Percentiles rank a stretch among this genome's conserved stretches.
Evolutionary conservation across 805 yeast genomes (phyloP).

Genomic region (Lachancea sp.): DNA sequence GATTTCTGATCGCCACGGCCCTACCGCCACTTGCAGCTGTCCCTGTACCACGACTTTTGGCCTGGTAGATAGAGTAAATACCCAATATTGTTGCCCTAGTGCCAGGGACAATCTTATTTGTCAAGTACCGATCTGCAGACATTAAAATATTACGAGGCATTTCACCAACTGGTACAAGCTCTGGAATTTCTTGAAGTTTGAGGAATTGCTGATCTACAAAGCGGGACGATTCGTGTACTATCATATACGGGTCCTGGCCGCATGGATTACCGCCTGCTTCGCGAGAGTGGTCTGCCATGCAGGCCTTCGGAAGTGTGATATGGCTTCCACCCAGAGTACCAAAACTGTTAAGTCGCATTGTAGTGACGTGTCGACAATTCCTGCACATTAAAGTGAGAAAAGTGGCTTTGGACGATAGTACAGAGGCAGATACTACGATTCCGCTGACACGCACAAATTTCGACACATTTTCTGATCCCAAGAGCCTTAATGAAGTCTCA

Average conservation of each 20-base stretch:
- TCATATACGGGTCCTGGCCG: slow-evolving; percentile 87
- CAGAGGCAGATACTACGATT: slow-evolving; percentile 85
- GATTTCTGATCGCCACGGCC: slow-evolving; percentile 83
- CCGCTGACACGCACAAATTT: slow-evolving; percentile 90
- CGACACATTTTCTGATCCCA: slow-evolving; percentile 82
- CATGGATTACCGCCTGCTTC: slow-evolving; percentile 41
- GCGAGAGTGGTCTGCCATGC: slow-evolving; percentile 27
- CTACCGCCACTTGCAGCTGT: slow-evolving; percentile 40
- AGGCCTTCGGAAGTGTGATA: slow-evolving; percentile 30
- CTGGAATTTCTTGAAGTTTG: slow-evolving; percentile 95
- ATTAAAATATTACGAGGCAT: slow-evolving; percentile 91
- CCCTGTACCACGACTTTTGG: slow-evolving; percentile 49
- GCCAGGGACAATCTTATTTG: slow-evolving; percentile 92
- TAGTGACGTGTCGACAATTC: slow-evolving; percentile 74
- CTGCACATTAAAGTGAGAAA: slow-evolving; percentile 79
- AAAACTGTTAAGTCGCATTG: slow-evolving; percentile 39
- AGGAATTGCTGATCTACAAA: slow-evolving; percentile 92
- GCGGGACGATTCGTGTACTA: slow-evolving; percentile 88
- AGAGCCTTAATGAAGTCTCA: slow-evolving; percentile 66
- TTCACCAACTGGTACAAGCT: slow-evolving; percentile 98
- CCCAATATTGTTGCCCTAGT: slow-evolving; percentile 89
- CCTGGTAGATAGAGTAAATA: slow-evolving; percentile 83
- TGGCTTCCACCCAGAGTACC: slow-evolving; percentile 30
- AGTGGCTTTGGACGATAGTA: slow-evolving; percentile 82
- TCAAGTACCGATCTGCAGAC: slow-evolving; percentile 82